Percentiles rank a stretch among this genome's conserved stretches.
phyloP scores from a whole-genome alignment of 2,329 filamentous ascomycete genomes.

The Fusarium continuum region DNA sequence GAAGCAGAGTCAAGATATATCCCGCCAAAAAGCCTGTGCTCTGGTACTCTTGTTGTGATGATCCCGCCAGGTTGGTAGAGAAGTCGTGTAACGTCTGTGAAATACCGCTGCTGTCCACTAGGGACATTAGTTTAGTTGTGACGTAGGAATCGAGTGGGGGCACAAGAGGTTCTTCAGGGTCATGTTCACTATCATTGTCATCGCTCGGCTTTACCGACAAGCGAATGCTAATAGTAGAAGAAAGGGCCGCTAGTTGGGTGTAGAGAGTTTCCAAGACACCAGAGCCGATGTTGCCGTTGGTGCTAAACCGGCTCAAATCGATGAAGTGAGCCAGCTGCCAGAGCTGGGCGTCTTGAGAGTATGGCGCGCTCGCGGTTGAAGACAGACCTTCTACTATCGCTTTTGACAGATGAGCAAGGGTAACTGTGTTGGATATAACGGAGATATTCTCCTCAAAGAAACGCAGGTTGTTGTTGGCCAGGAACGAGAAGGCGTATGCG shows the following conservation, averaged over 20 bases:
- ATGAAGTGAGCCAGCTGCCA: constrained; percentile 76
- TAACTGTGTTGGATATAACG: constrained; percentile 50
- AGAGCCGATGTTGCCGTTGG: constrained; percentile 48
- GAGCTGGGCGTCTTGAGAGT: constrained; percentile 58
- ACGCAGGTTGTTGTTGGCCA: constrained; percentile 45
- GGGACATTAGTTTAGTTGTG: constrained; percentile 70
- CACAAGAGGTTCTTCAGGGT: constrained; percentile 28
- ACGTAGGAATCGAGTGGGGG: constrained; percentile 64
- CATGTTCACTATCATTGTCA: constrained; percentile 29
- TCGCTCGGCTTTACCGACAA: constrained; percentile 44
- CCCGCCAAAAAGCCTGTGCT: constrained; percentile 76
- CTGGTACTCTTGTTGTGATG: constrained; percentile 45
- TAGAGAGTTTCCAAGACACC: constrained; percentile 63
- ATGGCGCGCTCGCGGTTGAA: constrained; percentile 33
- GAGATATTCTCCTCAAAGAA: constrained; percentile 54
- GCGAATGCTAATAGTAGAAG: constrained; percentile 60
- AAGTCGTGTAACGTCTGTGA: constrained; percentile 55
- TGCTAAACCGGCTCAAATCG: constrained; percentile 58
- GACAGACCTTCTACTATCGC: constrained; percentile 53
- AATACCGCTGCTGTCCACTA: constrained; percentile 81
- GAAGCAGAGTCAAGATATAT: constrained; percentile 85
- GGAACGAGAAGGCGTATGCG: constrained; percentile 41
- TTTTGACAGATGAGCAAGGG: constrained; percentile 53
- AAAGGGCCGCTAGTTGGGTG: constrained; percentile 61
- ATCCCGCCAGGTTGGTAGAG: constrained; percentile 44